Evolutionary conservation across 768 basidiomycete species (phyloP), one percentile per base, ranked within the genome.

Genomic region (Boletellus emodensis): DNA sequence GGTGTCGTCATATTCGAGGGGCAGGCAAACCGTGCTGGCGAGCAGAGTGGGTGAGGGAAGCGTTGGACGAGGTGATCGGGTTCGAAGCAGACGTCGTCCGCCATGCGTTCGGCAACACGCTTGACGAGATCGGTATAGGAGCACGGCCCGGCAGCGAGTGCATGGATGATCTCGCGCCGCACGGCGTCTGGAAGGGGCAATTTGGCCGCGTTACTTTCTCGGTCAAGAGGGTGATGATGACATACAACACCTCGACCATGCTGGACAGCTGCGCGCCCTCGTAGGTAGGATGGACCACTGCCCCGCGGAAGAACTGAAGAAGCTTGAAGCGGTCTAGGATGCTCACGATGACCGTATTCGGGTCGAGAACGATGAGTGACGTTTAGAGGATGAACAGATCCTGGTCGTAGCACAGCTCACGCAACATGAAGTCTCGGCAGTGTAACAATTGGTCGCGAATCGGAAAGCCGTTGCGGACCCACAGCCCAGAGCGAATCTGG

Each of bases 391-490:
- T 81, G 74, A 85, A 94, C 14, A 96, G 74, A 57, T 93, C 96
- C 66, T 97, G 94, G 66, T 99, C 96, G 63, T 95, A 94, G 61
- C 95, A 96, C 6, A 93, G 78, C 66, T 99, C 96, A n/a, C 95
- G 86, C 22, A 97, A 82, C 80, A 90, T 87, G 68, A 92, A 93
- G 65, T 98, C 95, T 22, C 94, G 87, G 66, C 98, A 99, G 65
- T 98, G 95, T 45, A 94, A 79, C 4, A 94, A 76, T 66, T 98
- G 96, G 0, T 93, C 93, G 1, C 95, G 86, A 58, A 98, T 94
- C 14, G 88, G 88, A 61, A 94, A 90, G 4, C 96, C 96, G 60
- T 99, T 99, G 47, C 95, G 87, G 8, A 96, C 94, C 96, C 96
- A 99, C 4, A 98, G 77, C 0, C 94, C 94, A 0, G 91, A 88